Base-by-base conservation (phyloP, 2,329 filamentous ascomycete genomes). In the Curvularia eragrostidis region DNA sequence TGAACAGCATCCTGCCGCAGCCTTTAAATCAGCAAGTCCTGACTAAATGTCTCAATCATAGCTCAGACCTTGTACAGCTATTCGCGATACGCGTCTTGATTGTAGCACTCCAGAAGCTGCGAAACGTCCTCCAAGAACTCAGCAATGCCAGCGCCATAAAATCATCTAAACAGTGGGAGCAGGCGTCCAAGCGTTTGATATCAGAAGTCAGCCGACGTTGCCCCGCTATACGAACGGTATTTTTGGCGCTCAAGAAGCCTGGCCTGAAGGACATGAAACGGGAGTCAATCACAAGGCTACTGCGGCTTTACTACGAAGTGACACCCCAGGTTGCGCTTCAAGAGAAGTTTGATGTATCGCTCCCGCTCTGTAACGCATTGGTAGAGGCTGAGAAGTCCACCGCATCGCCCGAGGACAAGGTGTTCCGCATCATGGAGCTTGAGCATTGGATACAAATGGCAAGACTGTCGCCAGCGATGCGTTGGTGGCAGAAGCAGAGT, bases 341-440 rank as follows among this genome's bases (percentile, higher is more conserved):
- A 63, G 90, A 93, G 66, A 95, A 90, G 64, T 95, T 97, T 69
- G 95, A 98, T 70, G 89, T 96, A 3, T 95, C 94, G 0, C 80
- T 89, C 0, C 84, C 90, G 19, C 82, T 99, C 15, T 87, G 89
- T 7, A 85, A 87, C 57, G 84, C 88, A 1, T 79, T 98, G 44
- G 82, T 84, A 54, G 82, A 83, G 30, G 76, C 91, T 9, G 85
- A 89, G 42, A 71, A 71, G 41, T 54, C 62, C 15, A 64, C 63
- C 9, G 63, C 65, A 8, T 60, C 68, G 12, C 76, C 83, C 13
- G 79, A 82, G 15, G 76, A 81, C 2, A 81, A 83, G 41, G 81
- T 85, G 46, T 79, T 93, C 46, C 81, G 86, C 21, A 75, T 90
- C 9, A 85, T 93, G 68, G 91, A 96, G 75, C 80, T 97, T 26